A percentile compares a stretch with the other conserved stretches of the same genome.
These are phyloP conservation scores for Phanerochaete sordida DNA, from an alignment of 768 basidiomycete genomes.

Conservation along the genomic window DNA sequence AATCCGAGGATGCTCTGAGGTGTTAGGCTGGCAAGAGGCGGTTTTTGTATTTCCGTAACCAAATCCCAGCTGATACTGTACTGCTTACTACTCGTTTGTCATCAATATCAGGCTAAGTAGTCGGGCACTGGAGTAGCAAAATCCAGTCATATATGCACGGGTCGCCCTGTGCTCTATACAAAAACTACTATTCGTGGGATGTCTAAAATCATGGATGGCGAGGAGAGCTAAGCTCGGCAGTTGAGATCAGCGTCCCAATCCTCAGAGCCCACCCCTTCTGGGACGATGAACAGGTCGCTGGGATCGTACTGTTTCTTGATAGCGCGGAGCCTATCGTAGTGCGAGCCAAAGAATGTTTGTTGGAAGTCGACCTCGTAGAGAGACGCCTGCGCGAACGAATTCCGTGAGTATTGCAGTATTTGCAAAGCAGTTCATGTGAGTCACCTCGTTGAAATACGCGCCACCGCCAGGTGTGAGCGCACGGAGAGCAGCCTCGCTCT, in stretches of 20 bases:
- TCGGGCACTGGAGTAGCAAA: too few species aligned
- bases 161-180: too few species aligned
- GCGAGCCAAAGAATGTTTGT: conserved; percentile 42
- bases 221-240: too few species aligned
- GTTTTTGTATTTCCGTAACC: too few species aligned
- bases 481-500: conserved; percentile 24
- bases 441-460: conserved; percentile 49
- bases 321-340: conserved; percentile 35
- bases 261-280: conserved; percentile 47
- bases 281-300: conserved; percentile 40
- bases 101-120: too few species aligned
- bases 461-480: conserved; percentile 32
- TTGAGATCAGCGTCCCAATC: conserved; percentile 38
- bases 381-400: conserved; percentile 35
- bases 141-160: too few species aligned
- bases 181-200: too few species aligned
- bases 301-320: conserved; percentile 49
- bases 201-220: too few species aligned
- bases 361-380: conserved; percentile 38
- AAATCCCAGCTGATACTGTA: too few species aligned
- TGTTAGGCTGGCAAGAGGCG: too few species aligned
- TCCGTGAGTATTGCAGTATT: background rate
- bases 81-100: too few species aligned
- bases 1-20: too few species aligned
- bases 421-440: background rate